Evolutionary conservation across 495 filamentous ascomycete genomes (phyloP).

Genomic region (Lophiotrema nucula): DNA sequence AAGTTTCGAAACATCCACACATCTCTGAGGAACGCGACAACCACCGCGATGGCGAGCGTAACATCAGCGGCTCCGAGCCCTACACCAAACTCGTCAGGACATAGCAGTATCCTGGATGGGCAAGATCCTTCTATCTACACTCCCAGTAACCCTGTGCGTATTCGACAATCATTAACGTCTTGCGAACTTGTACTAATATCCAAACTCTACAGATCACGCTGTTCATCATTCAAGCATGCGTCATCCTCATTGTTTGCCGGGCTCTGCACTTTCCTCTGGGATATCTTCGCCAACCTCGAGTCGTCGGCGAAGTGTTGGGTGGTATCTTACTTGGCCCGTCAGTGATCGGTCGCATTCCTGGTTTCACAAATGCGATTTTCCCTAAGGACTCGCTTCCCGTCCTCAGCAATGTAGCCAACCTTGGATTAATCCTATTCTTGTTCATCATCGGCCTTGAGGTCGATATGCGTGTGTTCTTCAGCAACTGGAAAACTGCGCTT

Average conservation of each 20-base stretch:
- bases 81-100: too few species aligned
- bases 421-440: slow-evolving; percentile 88
- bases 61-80: too few species aligned
- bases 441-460: slow-evolving; percentile 94
- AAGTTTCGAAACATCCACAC: too few species aligned
- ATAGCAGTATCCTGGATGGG: too few species aligned
- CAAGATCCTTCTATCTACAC: too few species aligned
- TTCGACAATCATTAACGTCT: too few species aligned
- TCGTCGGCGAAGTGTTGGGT: slow-evolving; percentile 94
- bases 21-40: too few species aligned
- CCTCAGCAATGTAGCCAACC: slow-evolving; percentile 78
- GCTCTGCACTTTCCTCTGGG: slow-evolving; percentile 81
- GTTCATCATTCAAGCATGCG: too few species aligned
- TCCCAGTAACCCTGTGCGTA: too few species aligned
- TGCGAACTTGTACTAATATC: too few species aligned
- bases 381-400: slow-evolving; percentile 69
- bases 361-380: slow-evolving; percentile 77
- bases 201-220: too few species aligned
- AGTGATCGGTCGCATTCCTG: slow-evolving; percentile 78
- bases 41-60: too few species aligned
- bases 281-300: slow-evolving; percentile 81
- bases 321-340: slow-evolving; percentile 88
- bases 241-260: slow-evolving; percentile 89
- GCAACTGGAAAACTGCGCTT: slow-evolving; percentile 82
- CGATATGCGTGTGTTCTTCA: slow-evolving; percentile 75